Conservation (phyloP, 78 protist species). For the Emiliania huxleyi region DNA sequence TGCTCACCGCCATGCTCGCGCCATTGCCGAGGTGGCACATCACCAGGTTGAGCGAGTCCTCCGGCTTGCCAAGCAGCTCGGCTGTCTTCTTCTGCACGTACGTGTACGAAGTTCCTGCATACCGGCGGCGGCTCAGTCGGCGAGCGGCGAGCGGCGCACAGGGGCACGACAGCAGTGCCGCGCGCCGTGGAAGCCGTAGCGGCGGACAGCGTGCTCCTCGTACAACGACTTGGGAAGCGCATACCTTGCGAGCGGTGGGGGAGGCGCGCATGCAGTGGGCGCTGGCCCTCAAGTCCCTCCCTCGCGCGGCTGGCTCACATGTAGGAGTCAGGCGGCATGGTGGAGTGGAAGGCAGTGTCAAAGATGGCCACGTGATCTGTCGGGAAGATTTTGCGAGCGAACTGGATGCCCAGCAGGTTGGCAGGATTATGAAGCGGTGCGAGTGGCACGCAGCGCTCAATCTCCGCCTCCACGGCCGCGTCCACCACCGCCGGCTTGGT, state of each 20-base stretch:
- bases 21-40: conserved; percentile 46
- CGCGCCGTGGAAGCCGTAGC: conserved; percentile 58
- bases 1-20: conserved; percentile 24
- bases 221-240: neutral
- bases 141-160: too few relatives aligned
- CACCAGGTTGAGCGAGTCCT: neutral
- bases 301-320: too few relatives aligned
- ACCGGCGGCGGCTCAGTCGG: too few relatives aligned
- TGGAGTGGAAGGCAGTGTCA: conserved; percentile 51
- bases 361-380: conserved; percentile 44
- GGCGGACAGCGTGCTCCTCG: neutral
- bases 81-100: neutral
- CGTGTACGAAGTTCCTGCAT: too few relatives aligned
- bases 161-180: too few relatives aligned
- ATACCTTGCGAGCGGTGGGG: too few relatives aligned
- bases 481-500: neutral
- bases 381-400: neutral
- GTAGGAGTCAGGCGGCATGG: conserved; percentile 36
- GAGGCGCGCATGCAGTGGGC: too few relatives aligned
- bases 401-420: conserved; percentile 27
- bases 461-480: neutral
- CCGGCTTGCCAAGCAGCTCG: neutral
- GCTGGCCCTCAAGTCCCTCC: too few relatives aligned
- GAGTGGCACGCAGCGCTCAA: neutral
- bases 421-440: conserved; percentile 59